Percentiles rank a stretch among this genome's conserved stretches.
Evolutionary conservation across 495 filamentous ascomycete species (phyloP).

Genomic region (Parmelia sp.): DNA sequence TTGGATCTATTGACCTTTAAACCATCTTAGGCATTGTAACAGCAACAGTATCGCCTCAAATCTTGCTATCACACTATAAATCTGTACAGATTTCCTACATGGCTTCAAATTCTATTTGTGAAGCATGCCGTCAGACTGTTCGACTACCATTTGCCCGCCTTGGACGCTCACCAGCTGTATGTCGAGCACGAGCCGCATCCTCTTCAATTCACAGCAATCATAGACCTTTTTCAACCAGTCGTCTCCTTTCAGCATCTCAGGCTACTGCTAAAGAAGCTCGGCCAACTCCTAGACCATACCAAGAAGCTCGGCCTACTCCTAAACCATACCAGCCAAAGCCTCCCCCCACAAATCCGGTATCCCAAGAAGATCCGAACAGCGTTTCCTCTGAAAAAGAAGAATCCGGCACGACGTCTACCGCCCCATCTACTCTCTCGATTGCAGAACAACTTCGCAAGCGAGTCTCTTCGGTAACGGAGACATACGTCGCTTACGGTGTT

Average conservation of each 20-base stretch:
- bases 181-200: background rate
- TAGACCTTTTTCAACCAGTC: background rate
- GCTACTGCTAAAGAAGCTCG: no score
- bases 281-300: slow-evolving; percentile 11
- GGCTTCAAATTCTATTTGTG: slow-evolving; percentile 13
- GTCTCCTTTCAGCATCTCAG: no score
- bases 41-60: background rate
- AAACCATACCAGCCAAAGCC: background rate
- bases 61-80: background rate
- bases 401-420: background rate
- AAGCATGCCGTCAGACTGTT: slow-evolving; percentile 18
- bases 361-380: background rate
- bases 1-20: no score
- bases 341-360: background rate
- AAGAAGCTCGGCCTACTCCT: background rate
- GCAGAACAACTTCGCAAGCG: slow-evolving; percentile 25
- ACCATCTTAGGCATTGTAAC: background rate
- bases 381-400: background rate
- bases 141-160: slow-evolving; percentile 9
- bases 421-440: slow-evolving; percentile 13
- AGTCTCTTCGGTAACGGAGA: slow-evolving; percentile 44
- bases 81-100: background rate
- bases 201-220: background rate
- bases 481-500: slow-evolving; percentile 68
- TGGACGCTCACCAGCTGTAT: background rate